phyloP scores from a whole-genome alignment of 805 yeast genomes.

The Candida suzukii region DNA sequence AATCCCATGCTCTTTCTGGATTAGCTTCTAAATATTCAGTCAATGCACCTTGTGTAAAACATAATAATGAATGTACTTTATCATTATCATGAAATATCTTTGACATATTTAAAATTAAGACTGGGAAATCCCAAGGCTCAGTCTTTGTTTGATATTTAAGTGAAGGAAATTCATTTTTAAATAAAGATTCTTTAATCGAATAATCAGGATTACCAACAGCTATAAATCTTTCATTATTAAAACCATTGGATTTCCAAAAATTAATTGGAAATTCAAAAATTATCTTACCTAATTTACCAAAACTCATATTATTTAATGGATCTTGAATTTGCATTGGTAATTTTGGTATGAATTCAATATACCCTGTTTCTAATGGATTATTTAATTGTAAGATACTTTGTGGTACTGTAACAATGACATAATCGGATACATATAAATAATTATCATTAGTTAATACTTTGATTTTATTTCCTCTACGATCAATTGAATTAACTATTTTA shows the following conservation, averaged over 20 bases:
- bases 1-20: constrained; percentile 49
- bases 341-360: constrained; percentile 48
- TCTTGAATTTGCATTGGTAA: constrained; percentile 39
- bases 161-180: constrained; percentile 4
- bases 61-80: constrained; percentile 41
- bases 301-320: constrained; percentile 43
- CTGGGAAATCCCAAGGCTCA: constrained; percentile 51
- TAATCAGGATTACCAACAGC: constrained; percentile 33
- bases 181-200: constrained; percentile 6
- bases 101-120: constrained; percentile 54
- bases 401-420: constrained; percentile 69
- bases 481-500: constrained; percentile 34
- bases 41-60: constrained; percentile 65
- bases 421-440: constrained; percentile 35
- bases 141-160: constrained; percentile 11
- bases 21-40: constrained; percentile 53
- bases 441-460: constrained; percentile 30
- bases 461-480: constrained; percentile 9
- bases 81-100: constrained; percentile 33
- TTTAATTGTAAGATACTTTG: constrained; percentile 52
- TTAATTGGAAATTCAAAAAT: constrained; percentile 55
- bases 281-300: constrained; percentile 69
- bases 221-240: constrained; percentile 42
- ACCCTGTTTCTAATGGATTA: constrained; percentile 27
- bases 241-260: constrained; percentile 49